phyloP scores from a whole-genome alignment of 306 rosid species.

The Elaeagnus macrophylla region DNA sequence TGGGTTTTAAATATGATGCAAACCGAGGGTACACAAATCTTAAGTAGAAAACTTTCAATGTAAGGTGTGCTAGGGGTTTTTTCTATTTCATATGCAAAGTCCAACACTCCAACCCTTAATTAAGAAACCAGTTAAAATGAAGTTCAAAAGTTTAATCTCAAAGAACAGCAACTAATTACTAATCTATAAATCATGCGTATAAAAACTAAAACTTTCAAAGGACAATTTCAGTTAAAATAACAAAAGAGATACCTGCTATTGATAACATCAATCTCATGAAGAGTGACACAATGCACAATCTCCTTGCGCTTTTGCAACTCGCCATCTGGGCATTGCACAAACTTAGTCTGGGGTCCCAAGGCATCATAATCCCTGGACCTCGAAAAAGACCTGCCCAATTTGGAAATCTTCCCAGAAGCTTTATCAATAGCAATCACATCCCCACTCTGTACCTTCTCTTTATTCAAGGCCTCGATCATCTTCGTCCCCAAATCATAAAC shows the following conservation, averaged over 20 bases:
- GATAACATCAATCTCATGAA: conserved; percentile 96
- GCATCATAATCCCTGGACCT: conserved; percentile 96
- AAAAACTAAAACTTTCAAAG: too few relatives aligned
- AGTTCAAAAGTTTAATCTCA: too few relatives aligned
- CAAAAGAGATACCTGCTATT: conserved; percentile 60
- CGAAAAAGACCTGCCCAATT: conserved; percentile 87
- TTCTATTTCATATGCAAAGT: too few relatives aligned
- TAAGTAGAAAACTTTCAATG: too few relatives aligned
- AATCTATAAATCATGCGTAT: too few relatives aligned
- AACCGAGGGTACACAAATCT: too few relatives aligned
- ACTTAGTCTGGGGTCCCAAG: conserved; percentile 80
- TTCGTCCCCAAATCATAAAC: conserved; percentile 93
- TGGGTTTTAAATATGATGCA: too few relatives aligned
- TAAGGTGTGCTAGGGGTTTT: too few relatives aligned
- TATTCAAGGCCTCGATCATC: conserved; percentile 88
- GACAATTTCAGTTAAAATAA: background rate
- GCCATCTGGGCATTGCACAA: conserved; percentile 95
- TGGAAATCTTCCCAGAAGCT: conserved; percentile 84
- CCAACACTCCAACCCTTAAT: too few relatives aligned
- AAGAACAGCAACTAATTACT: too few relatives aligned
- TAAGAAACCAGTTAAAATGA: too few relatives aligned
- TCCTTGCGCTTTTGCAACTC: conserved; percentile 98
- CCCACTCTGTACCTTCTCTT: conserved; percentile 91
- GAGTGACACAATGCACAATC: conserved; percentile 93
- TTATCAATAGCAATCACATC: conserved; percentile 65